Base-by-base conservation (phyloP, 192 early-diverging fungal genomes). In the Podila horticola region DNA sequence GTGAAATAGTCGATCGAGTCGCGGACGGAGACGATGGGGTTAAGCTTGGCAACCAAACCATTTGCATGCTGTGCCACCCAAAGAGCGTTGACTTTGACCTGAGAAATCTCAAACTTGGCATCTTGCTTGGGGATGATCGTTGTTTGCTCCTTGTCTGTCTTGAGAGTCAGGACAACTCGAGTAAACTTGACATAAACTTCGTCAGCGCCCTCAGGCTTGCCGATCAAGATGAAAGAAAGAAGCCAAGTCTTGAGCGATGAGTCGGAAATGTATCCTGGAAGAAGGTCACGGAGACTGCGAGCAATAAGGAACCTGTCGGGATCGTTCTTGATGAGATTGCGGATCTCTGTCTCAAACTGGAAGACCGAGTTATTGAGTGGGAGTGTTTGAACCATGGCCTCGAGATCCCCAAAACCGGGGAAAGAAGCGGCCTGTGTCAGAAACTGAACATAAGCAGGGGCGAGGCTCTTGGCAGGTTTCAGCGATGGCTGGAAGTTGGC, bases 41-140 rank as follows among this genome's bases (percentile, higher is more conserved):
- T 17, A n/a, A 24, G 0, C 4, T 1, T 38, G 0, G 34, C 10
- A 34, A 6, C 33, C 24, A 64, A 48, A 5, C 2, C 17, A 20
- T 41, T 34, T 36, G 62, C 62, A 26, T 64, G 19, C 41, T 2
- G 4, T 19, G 13, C 19, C 20, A 64, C 19, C 5, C 13, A 48
- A 22, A 9, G 13, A 3, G 1, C 4, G 41, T 2, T 30, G 62
- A 64, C 38, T 3, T 36, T 41, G 41, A 34, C 5, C 15, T 64
- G 9, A 7, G 62, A 5, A 12, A 45, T 10, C 2, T 24, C 31
- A n/a, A 64, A 12, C 24, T 33, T 17, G 19, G 62, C 38, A 48
- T n/a, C 13, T 24, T 64, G 62, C 62, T 49, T 1, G 9, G 62
- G 62, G 62, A 64, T 64, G 62, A n/a, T n/a, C 19, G 38, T n/a